A percentile compares a stretch with the other conserved stretches of the same genome.
These are phyloP conservation scores for Paxillus involutus DNA, from an alignment of 768 basidiomycete species.

Conservation along the genomic window DNA sequence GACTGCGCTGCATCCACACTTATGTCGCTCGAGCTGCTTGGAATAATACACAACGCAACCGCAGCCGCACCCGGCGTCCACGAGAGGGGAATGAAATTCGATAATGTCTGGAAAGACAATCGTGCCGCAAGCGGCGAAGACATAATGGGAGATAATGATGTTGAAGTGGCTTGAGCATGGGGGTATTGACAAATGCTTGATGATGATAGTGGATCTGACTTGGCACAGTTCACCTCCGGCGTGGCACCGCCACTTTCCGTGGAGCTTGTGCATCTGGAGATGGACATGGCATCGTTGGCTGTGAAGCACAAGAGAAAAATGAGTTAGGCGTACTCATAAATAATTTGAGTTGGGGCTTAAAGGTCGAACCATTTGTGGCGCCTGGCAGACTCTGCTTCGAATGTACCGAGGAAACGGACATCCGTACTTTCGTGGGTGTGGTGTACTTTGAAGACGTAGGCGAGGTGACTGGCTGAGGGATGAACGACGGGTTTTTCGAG, in stretches of 20 bases:
- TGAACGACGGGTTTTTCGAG: slow-evolving; percentile 55
- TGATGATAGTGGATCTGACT: slow-evolving; percentile 7
- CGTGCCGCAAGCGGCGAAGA: slow-evolving; percentile 54
- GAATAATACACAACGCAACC: slow-evolving; percentile 23
- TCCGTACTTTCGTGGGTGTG: slow-evolving; percentile 36
- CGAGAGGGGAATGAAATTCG: slow-evolving; percentile 57
- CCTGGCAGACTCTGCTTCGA: slow-evolving; percentile 23
- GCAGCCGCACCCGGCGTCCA: slow-evolving; percentile 45
- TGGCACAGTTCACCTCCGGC: slow-evolving; percentile 31
- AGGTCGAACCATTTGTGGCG: slow-evolving; percentile 59
- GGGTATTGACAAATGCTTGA: slow-evolving; percentile 25
- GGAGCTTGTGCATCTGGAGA: slow-evolving; percentile 41
- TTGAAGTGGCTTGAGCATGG: slow-evolving; percentile 29
- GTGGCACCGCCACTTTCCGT: slow-evolving; percentile 23
- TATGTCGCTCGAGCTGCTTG: slow-evolving; percentile 14
- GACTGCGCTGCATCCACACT: slow-evolving; percentile 9
- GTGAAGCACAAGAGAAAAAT: slow-evolving; percentile 40
- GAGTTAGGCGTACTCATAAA: slow-evolving; percentile 61
- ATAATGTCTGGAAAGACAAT: slow-evolving; percentile 58
- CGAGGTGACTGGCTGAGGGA: slow-evolving; percentile 56
- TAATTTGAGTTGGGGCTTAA: slow-evolving; percentile 48
- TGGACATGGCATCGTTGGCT: slow-evolving; percentile 27
- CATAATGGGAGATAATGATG: slow-evolving; percentile 49
- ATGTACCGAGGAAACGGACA: slow-evolving; percentile 32
- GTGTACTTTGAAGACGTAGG: slow-evolving; percentile 37